A percentile compares a stretch with the other conserved stretches of the same genome.
Conservation (phyloP, 768 basidiomycete genomes). For the Suillus bovinus region DNA sequence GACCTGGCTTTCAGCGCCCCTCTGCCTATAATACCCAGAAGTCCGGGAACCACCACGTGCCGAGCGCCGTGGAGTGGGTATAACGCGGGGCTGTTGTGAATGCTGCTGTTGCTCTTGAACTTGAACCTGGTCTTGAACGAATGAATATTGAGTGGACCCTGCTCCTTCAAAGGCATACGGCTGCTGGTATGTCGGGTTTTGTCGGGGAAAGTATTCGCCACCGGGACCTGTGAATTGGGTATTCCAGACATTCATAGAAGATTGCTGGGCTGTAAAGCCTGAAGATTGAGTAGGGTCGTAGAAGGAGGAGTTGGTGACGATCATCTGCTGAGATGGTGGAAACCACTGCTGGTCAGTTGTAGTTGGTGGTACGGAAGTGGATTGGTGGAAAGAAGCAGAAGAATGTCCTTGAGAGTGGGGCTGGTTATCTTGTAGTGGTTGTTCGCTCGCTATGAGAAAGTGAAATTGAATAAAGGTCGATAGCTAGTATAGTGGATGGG, state of each 20-base stretch:
- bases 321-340: slow-evolving; percentile 39
- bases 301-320: slow-evolving; percentile 53
- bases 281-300: slow-evolving; percentile 48
- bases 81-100: slow-evolving; percentile 18
- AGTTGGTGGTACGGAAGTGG: not conserved
- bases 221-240: slow-evolving; percentile 12
- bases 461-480: not conserved
- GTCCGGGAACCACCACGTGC: slow-evolving; percentile 6
- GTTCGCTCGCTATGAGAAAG: slow-evolving; percentile 7
- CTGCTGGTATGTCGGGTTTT: slow-evolving; percentile 14
- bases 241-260: slow-evolving; percentile 39
- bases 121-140: not conserved
- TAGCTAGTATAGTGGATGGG: slow-evolving; percentile 4
- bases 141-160: not conserved
- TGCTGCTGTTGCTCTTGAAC: slow-evolving; percentile 2
- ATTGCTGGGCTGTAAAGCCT: slow-evolving; percentile 41
- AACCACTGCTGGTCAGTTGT: not conserved
- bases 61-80: slow-evolving; percentile 20
- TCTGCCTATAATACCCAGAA: not conserved
- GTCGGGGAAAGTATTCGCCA: not conserved
- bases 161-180: not conserved
- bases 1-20: not conserved
- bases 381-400: slow-evolving; percentile 5
- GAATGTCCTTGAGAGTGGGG: not conserved
- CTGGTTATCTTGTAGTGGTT: slow-evolving; percentile 5